Base-by-base conservation (phyloP, 257 asterid genomes). In the Solanum commersonii region DNA sequence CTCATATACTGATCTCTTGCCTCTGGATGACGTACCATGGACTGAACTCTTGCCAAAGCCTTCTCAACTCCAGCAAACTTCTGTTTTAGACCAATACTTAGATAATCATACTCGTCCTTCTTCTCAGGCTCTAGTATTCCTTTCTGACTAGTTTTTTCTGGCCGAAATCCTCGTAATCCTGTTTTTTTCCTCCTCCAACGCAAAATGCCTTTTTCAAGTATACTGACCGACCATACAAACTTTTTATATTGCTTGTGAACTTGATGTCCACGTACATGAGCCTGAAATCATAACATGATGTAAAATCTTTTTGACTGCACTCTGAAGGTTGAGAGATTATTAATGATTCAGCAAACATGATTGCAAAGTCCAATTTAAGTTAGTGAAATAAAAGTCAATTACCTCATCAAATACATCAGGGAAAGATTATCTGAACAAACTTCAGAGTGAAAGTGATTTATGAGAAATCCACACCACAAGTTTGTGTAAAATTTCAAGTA, bases 141-240 rank as follows among this genome's bases (percentile, higher is more conserved):
- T 68, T 35, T 33, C 20, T 83, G 86, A 59, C 56, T 22, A 10
- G 76, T 49, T 49, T 79, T 86, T 85, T 52, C 83, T 20, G 85
- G 25, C 33, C 40, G 68, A 88, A 88, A 88, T 67, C 92, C 89
- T 85, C 92, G 86, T 34, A 90, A 49, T 35, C 92, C 89, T 60
- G 76, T 35, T 68, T 74, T 88, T 44, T 88, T 90, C 79, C 90
- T 84, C 90, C 92, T 90, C 92, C 92, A 90, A 22, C 90, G 92
- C 70, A 88, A 74, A 71, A 90, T 90, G 5, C 38, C 92, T 77
- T 88, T 90, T 82, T 90, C 92, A 68, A 90, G 85, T 68, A 90
- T 77, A 63, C 92, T 42, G 56, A 90, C 90, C 1, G 89, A 59
- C 92, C 92, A 88, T 72, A 88, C 72, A 25, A 90, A 70, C 87